Conservation (phyloP, 2,329 filamentous ascomycete genomes). For the Xylaria sp. region DNA sequence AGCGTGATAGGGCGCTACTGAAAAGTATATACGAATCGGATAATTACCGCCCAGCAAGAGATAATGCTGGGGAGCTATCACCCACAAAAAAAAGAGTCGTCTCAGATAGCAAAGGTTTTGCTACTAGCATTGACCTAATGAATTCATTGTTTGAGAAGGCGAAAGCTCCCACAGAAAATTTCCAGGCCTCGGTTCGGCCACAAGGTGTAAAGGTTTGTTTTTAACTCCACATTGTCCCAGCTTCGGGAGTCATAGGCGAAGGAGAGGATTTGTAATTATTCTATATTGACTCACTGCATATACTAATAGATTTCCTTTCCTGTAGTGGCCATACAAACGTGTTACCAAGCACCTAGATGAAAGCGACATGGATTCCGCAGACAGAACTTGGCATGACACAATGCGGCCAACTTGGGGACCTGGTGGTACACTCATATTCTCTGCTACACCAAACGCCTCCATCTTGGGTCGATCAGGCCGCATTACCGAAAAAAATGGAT, state of each 20-base stretch:
- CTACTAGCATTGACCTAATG: conserved; percentile 94
- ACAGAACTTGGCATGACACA: conserved; percentile 75
- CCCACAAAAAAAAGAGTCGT: conserved; percentile 51
- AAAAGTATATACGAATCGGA: conserved; percentile 69
- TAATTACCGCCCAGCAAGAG: conserved; percentile 58
- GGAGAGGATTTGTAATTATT: conserved; percentile 40
- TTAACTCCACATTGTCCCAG: conserved; percentile 44
- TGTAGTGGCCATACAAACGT: conserved; percentile 88
- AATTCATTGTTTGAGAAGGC: conserved; percentile 87
- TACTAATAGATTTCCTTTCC: conserved; percentile 58
- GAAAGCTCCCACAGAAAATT: conserved; percentile 65
- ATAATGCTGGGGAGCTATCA: conserved; percentile 43
- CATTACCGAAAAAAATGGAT: conserved; percentile 54
- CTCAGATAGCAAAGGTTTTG: conserved; percentile 72
- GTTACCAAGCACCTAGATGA: conserved; percentile 73
- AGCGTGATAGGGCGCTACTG: conserved; percentile 84
- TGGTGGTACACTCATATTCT: conserved; percentile 76
- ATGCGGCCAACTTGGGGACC: conserved; percentile 84
- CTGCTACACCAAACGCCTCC: conserved; percentile 54
- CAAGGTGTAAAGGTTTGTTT: conserved; percentile 89
- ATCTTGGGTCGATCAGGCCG: conserved; percentile 46
- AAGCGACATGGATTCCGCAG: conserved; percentile 68
- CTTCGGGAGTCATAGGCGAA: conserved; percentile 13
- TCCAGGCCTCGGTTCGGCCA: conserved; percentile 61
- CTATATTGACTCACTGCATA: conserved; percentile 38